These are phyloP conservation scores for Arthrobotrys entomopaga DNA, from an alignment of 2,329 filamentous ascomycete species.

Conservation along the genomic window DNA sequence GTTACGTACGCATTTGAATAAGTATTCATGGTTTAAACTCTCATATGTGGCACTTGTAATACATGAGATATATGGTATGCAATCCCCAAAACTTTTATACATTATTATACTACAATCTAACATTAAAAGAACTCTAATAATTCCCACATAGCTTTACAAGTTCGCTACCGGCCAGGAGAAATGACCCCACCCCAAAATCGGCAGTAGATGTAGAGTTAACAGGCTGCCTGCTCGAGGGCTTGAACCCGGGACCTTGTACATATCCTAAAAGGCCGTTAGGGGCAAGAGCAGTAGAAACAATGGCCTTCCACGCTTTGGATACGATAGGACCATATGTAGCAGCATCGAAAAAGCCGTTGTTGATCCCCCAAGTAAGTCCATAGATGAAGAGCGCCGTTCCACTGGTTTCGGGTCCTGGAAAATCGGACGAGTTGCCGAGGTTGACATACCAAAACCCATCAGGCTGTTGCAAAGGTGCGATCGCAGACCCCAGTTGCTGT, in stretches of 20 bases:
- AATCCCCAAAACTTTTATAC: no score
- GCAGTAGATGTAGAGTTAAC: constrained; percentile 6
- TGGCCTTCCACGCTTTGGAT: constrained; percentile 24
- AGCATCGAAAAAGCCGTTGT: constrained; percentile 24
- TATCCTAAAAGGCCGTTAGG: constrained; percentile 20
- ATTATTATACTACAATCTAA: no score
- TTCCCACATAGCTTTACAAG: constrained; percentile 29
- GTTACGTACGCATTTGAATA: no score
- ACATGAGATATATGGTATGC: no score
- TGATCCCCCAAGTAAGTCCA: constrained; percentile 37
- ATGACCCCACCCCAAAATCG: constrained; percentile 29
- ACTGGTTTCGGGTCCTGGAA: constrained; percentile 28
- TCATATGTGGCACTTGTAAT: no score
- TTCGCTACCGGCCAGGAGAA: constrained; percentile 32
- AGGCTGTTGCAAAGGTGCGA: constrained; percentile 15
- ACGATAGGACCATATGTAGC: constrained; percentile 27
- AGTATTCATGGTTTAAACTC: no score
- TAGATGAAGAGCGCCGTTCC: constrained; percentile 36
- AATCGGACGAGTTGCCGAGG: constrained; percentile 31
- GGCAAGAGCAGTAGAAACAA: constrained; percentile 12
- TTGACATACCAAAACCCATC: constrained; percentile 42
- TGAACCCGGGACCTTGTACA: constrained; percentile 22
- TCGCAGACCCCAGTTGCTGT: constrained; percentile 25
- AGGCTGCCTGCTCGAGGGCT: constrained; percentile 25
- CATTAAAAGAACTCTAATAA: no score